These are phyloP conservation scores for Emmonsia crescens DNA, from an alignment of 2,329 filamentous ascomycete species.

Conservation along the genomic window DNA sequence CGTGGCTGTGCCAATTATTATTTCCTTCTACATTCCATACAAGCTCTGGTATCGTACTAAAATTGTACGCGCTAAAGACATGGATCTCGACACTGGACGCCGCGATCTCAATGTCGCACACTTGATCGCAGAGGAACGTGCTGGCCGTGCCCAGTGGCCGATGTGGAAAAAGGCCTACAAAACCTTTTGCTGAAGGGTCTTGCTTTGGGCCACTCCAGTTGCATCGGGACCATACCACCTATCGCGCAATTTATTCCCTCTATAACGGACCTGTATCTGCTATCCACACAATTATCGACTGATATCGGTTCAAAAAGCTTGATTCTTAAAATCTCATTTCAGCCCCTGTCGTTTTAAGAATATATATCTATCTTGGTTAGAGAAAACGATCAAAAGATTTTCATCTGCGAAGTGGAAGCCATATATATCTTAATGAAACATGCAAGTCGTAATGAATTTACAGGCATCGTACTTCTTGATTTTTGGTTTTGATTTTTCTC, in stretches of 20 bases:
- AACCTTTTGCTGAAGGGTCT: constrained; percentile 50
- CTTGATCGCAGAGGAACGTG: constrained; percentile 65
- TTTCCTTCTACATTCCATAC: constrained; percentile 25
- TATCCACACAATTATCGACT: neutral
- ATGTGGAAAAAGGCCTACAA: constrained; percentile 67
- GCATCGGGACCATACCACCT: neutral
- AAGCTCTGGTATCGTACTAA: constrained; percentile 17
- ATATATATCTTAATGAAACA: neutral
- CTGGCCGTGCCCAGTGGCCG: constrained; percentile 63
- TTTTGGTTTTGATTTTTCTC: neutral
- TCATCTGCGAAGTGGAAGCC: neutral
- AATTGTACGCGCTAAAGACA: constrained; percentile 13
- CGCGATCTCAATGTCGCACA: constrained; percentile 44
- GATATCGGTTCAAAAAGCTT: neutral
- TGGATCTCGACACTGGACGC: constrained; percentile 18
- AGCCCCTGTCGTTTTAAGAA: neutral
- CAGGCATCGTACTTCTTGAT: neutral
- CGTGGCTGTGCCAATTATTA: constrained; percentile 31
- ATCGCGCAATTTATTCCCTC: neutral
- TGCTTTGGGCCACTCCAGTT: neutral
- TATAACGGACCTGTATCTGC: neutral
- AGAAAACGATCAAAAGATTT: neutral
- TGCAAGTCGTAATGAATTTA: neutral
- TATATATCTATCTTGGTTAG: neutral
- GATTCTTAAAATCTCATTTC: neutral